Evolutionary conservation across 1,139 yeast species (phyloP).

Genomic region (Magnusiomyces suaveolens): DNA sequence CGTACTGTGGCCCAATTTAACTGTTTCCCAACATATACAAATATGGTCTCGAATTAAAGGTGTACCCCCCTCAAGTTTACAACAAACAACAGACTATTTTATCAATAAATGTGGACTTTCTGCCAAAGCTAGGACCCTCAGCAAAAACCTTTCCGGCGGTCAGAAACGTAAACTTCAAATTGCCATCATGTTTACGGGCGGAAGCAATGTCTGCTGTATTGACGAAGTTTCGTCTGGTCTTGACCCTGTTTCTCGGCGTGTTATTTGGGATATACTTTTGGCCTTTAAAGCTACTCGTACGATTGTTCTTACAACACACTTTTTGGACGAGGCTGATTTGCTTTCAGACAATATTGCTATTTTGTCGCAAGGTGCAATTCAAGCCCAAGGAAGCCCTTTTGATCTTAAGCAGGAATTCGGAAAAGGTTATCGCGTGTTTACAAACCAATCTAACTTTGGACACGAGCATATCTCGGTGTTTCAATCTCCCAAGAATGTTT

Average conservation of each 20-base stretch:
- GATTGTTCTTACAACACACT: constrained; percentile 32
- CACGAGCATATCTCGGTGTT: not conserved
- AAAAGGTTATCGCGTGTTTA: constrained; percentile 28
- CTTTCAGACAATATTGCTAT: constrained; percentile 32
- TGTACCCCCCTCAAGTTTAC: constrained; percentile 14
- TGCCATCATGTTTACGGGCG: constrained; percentile 42
- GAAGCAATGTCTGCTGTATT: constrained; percentile 31
- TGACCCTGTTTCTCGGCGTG: constrained; percentile 32
- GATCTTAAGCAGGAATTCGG: constrained; percentile 30
- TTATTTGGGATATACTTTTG: constrained; percentile 32
- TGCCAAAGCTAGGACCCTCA: constrained; percentile 20
- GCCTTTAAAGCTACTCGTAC: constrained; percentile 27
- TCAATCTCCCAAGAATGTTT: constrained; percentile 16
- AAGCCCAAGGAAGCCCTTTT: constrained; percentile 30
- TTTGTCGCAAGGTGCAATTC: constrained; percentile 28
- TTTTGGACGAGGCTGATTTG: constrained; percentile 33
- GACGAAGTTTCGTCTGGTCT: constrained; percentile 35
- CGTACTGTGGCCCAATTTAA: constrained; percentile 32
- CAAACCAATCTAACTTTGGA: constrained; percentile 22
- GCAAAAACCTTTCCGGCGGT: constrained; percentile 62
- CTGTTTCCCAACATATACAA: constrained; percentile 30
- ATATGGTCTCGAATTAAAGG: constrained; percentile 32
- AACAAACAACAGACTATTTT: constrained; percentile 17
- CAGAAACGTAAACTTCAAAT: constrained; percentile 85
- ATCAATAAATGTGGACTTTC: constrained; percentile 28